A percentile compares a stretch with the other conserved stretches of the same genome.
Conservation (phyloP, 495 filamentous ascomycete genomes). For the Hypomontagnella submonticulosa region DNA sequence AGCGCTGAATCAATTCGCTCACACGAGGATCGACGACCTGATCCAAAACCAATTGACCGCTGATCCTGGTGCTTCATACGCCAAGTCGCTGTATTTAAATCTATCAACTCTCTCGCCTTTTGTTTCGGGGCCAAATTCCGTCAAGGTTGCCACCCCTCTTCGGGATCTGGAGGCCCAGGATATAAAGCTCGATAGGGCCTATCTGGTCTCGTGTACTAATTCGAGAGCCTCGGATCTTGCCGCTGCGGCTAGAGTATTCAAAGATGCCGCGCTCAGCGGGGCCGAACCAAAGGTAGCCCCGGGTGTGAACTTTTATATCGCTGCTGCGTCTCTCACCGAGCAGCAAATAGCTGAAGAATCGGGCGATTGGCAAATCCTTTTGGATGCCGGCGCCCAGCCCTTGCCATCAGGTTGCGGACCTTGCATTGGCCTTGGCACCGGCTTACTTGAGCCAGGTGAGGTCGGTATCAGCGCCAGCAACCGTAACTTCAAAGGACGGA, state of each 20-base stretch:
- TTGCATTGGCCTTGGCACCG: constrained; percentile 90
- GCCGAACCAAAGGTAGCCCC: constrained; percentile 77
- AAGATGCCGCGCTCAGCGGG: constrained; percentile 70
- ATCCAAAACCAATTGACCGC: constrained; percentile 73
- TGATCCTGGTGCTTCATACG: constrained; percentile 81
- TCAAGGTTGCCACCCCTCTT: constrained; percentile 86
- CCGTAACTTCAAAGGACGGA: constrained; percentile 88
- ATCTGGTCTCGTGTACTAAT: constrained; percentile 94
- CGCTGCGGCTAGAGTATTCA: constrained; percentile 87
- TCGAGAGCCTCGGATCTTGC: constrained; percentile 83
- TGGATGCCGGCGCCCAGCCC: constrained; percentile 80
- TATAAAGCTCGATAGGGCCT: constrained; percentile 86
- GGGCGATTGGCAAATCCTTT: constrained; percentile 87
- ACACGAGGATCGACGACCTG: constrained; percentile 76
- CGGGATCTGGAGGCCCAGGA: constrained; percentile 74
- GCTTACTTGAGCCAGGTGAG: constrained; percentile 84
- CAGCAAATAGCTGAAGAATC: constrained; percentile 80
- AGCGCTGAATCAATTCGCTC: constrained; percentile 67
- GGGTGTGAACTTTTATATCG: constrained; percentile 89
- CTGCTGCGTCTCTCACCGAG: constrained; percentile 85
- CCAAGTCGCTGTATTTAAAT: constrained; percentile 76
- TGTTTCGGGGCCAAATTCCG: constrained; percentile 90
- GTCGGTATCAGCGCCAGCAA: constrained; percentile 91
- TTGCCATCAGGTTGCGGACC: constrained; percentile 86
- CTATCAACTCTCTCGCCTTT: constrained; percentile 82